Percentiles rank a stretch among this genome's conserved stretches.
Conservation (phyloP, 2,329 filamentous ascomycete species). For the Cordyceps cateniannulata region DNA sequence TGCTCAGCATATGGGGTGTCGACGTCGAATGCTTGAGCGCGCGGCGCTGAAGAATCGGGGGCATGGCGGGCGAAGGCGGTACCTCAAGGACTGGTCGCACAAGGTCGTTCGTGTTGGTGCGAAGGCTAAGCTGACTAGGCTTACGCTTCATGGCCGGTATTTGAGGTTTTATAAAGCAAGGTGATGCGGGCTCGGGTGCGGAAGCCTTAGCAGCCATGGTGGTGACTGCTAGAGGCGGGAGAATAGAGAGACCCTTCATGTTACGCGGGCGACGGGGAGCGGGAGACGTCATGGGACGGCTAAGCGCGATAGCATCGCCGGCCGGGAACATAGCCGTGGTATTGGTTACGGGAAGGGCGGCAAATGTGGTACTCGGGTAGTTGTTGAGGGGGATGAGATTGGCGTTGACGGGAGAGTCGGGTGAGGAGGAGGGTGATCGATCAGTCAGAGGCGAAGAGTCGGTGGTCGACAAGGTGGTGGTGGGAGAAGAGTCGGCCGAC, state of each 20-base stretch:
- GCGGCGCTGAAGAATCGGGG: slow-evolving; percentile 54
- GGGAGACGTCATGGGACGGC: slow-evolving; percentile 60
- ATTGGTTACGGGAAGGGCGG: slow-evolving; percentile 23
- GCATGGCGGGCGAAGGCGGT: slow-evolving; percentile 47
- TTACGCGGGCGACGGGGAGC: slow-evolving; percentile 70
- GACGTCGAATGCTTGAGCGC: slow-evolving; percentile 62
- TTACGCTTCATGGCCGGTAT: slow-evolving; percentile 67
- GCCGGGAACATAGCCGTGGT: slow-evolving; percentile 36
- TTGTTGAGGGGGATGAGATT: slow-evolving; percentile 65
- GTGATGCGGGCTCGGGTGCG: slow-evolving; percentile 62
- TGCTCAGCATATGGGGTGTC: slow-evolving; percentile 59
- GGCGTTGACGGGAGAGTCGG: slow-evolving; percentile 75
- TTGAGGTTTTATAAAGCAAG: slow-evolving; percentile 73
- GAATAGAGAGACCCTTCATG: slow-evolving; percentile 77
- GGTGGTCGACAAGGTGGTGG: slow-evolving; percentile 85
- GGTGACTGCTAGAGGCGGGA: slow-evolving; percentile 48
- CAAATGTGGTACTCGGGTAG: slow-evolving; percentile 57
- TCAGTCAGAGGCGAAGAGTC: slow-evolving; percentile 88
- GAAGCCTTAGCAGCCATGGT: slow-evolving; percentile 40
- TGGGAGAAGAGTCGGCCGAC: slow-evolving; percentile 90
- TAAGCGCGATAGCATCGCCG: slow-evolving; percentile 32
- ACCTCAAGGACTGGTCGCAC: slow-evolving; percentile 45
- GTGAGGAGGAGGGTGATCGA: slow-evolving; percentile 84
- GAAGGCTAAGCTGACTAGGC: slow-evolving; percentile 71
- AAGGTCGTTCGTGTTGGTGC: slow-evolving; percentile 59